Evolutionary conservation across 1,284 basidiomycete species (phyloP).

Genomic region (Microbotryomycetes sp.): DNA sequence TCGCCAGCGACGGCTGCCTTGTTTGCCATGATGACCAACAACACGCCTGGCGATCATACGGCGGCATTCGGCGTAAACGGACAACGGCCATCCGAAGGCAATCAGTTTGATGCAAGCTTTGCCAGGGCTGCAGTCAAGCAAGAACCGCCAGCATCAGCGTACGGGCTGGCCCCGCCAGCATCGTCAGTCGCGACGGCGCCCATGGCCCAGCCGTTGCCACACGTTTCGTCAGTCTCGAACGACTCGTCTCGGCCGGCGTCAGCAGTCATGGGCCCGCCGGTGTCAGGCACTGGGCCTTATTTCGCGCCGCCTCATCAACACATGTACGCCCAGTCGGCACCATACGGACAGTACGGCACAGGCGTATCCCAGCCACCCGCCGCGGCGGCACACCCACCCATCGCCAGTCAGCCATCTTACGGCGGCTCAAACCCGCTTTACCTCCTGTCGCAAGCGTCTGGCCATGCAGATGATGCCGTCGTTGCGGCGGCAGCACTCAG

Average conservation of each 20-base stretch:
- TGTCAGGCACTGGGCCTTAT: not conserved
- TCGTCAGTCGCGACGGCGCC: not conserved
- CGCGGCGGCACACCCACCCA: constrained; percentile 28
- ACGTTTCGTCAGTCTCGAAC: not conserved
- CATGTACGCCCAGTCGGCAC: not conserved
- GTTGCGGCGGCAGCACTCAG: constrained; percentile 35
- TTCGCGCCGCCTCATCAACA: not conserved
- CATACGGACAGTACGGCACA: constrained; percentile 3
- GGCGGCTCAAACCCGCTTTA: constrained; percentile 37
- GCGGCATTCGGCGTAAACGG: constrained; percentile 13
- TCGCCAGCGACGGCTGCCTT: constrained; percentile 88
- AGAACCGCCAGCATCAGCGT: not conserved
- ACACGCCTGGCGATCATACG: constrained; percentile 45
- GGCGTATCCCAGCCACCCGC: constrained; percentile 4
- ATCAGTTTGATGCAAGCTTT: constrained; percentile 33
- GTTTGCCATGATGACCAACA: constrained; percentile 79
- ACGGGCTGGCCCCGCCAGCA: not conserved
- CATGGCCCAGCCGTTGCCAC: not conserved
- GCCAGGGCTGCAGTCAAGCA: constrained; percentile 16
- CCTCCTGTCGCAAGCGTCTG: constrained; percentile 33
- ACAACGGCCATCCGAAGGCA: constrained; percentile 26
- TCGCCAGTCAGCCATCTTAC: constrained; percentile 40
- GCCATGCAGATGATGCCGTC: constrained; percentile 22
- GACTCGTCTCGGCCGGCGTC: not conserved
- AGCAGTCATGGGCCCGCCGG: not conserved